These are phyloP conservation scores for Gnomoniopsis sp. DNA, from an alignment of 2,329 filamentous ascomycete species.

Conservation along the genomic window DNA sequence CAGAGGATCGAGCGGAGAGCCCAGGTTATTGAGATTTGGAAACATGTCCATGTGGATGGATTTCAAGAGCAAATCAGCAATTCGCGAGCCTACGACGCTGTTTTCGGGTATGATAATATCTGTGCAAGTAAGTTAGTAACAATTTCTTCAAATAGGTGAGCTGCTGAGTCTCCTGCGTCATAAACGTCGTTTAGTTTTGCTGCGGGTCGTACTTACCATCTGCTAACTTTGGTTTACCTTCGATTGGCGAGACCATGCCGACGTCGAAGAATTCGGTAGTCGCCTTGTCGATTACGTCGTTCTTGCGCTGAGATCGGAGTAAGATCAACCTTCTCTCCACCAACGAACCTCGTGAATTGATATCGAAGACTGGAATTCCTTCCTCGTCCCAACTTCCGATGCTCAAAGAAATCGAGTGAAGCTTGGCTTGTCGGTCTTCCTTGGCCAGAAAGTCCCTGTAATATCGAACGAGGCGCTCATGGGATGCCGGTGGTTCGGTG, in stretches of 20 bases:
- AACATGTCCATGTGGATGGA: neutral
- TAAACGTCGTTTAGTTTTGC: neutral
- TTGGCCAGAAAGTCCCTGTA: neutral
- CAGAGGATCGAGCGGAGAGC: neutral
- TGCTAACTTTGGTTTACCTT: neutral
- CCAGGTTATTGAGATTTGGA: neutral
- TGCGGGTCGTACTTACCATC: neutral
- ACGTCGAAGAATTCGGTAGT: neutral
- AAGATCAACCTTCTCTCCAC: neutral
- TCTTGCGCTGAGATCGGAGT: neutral
- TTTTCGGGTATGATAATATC: neutral
- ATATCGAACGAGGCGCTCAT: neutral
- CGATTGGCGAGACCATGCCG: neutral
- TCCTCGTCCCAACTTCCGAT: neutral
- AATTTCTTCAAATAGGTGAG: too few species aligned
- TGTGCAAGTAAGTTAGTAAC: neutral
- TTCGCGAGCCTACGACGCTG: neutral
- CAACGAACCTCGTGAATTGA: neutral
- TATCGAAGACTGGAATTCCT: neutral
- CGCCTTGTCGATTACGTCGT: neutral
- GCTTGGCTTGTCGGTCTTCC: neutral
- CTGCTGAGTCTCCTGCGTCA: too few species aligned
- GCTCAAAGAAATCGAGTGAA: neutral
- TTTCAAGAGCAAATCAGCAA: neutral
- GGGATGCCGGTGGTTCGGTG: neutral